Conservation (phyloP, 305 asterid genomes). For the Solanum aculeatissimum region DNA sequence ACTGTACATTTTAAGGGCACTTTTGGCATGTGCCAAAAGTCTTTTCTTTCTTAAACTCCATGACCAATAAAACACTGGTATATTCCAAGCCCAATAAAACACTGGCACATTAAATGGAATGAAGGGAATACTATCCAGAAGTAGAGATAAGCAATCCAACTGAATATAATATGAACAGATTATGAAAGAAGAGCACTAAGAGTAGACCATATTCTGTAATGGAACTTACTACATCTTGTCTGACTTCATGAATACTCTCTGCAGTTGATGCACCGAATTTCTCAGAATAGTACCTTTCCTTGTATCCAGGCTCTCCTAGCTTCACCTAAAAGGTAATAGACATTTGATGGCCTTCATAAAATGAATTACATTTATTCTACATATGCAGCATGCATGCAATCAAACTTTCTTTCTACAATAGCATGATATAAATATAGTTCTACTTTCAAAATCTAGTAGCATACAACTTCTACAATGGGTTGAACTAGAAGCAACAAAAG, state of each 20-base stretch:
- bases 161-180: background rate
- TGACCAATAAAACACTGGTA: background rate
- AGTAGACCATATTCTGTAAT: background rate
- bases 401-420: background rate
- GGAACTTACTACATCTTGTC: slow-evolving; percentile 65
- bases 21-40: background rate
- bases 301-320: slow-evolving; percentile 97
- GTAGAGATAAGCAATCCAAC: background rate
- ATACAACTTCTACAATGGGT: background rate
- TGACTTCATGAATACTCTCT: slow-evolving; percentile 54
- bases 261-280: slow-evolving; percentile 63
- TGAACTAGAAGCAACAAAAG: background rate
- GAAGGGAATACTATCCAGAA: background rate
- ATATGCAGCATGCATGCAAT: background rate
- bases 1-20: background rate
- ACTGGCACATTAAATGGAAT: background rate
- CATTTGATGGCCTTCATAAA: background rate
- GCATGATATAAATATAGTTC: background rate
- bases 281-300: slow-evolving; percentile 88
- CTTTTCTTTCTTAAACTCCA: background rate
- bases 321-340: slow-evolving; percentile 46
- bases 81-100: background rate
- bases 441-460: background rate
- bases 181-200: background rate
- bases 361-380: background rate